Percentiles rank a stretch among this genome's conserved stretches.
These are phyloP conservation scores for Carallia brachiata DNA, from an alignment of 345 rosid species.

Conservation along the genomic window DNA sequence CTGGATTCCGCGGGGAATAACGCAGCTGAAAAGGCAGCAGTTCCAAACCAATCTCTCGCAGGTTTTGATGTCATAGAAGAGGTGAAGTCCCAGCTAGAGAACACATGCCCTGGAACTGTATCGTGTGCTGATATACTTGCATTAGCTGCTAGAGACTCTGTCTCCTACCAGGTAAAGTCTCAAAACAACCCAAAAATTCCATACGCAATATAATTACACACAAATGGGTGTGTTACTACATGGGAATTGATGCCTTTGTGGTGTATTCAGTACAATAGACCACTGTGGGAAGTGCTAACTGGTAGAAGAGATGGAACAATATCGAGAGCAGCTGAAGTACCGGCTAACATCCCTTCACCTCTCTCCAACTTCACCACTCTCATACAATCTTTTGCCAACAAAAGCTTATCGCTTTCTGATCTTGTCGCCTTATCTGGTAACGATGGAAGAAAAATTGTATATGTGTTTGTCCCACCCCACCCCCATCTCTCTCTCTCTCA, in stretches of 20 bases:
- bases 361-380: conserved; percentile 50
- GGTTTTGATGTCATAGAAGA: conserved; percentile 59
- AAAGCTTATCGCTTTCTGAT: conserved; percentile 55
- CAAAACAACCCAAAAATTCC: background rate
- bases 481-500: no score
- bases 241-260: no score
- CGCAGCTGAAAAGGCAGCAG: conserved; percentile 47
- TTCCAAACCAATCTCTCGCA: conserved; percentile 46
- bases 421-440: conserved; percentile 71
- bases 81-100: conserved; percentile 50
- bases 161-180: conserved; percentile 45
- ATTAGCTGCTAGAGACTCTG: conserved; percentile 54
- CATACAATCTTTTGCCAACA: conserved; percentile 27
- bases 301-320: conserved; percentile 71
- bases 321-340: conserved; percentile 42
- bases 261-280: conserved; percentile 36
- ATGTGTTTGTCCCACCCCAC: no score
- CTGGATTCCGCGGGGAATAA: conserved; percentile 38
- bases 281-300: conserved; percentile 65
- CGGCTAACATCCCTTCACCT: conserved; percentile 52
- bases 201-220: no score
- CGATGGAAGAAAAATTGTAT: no score
- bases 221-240: no score
- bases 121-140: conserved; percentile 69
- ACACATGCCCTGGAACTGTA: conserved; percentile 55